Evolutionary conservation across 2,329 filamentous ascomycete species (phyloP).

Genomic region (Metarhizium robertsii): DNA sequence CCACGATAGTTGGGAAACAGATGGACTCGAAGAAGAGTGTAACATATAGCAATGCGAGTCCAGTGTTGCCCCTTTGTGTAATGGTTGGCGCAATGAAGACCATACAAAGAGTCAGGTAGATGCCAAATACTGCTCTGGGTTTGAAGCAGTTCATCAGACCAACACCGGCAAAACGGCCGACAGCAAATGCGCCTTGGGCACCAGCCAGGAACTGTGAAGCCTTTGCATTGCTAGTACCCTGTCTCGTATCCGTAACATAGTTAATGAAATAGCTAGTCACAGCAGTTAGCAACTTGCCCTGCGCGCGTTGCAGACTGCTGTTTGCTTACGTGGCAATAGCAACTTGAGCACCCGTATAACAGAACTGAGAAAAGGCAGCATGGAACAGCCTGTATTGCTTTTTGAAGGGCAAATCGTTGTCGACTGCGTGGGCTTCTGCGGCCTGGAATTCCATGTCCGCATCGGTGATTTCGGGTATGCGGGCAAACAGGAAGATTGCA

Average conservation of each 20-base stretch:
- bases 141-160: slow-evolving; percentile 56
- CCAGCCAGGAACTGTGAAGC: slow-evolving; percentile 63
- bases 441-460: slow-evolving; percentile 56
- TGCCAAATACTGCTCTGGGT: slow-evolving; percentile 59
- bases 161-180: slow-evolving; percentile 61
- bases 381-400: slow-evolving; percentile 72
- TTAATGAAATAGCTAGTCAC: slow-evolving; percentile 59
- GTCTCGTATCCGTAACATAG: slow-evolving; percentile 53
- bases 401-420: slow-evolving; percentile 50
- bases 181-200: slow-evolving; percentile 62
- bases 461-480: slow-evolving; percentile 61
- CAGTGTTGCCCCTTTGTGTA: slow-evolving; percentile 34
- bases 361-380: slow-evolving; percentile 67
- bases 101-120: slow-evolving; percentile 55
- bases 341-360: slow-evolving; percentile 66
- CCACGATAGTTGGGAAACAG: slow-evolving; percentile 74
- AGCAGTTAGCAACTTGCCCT: neutral
- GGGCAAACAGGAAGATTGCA: slow-evolving; percentile 55
- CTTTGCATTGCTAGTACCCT: slow-evolving; percentile 36
- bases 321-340: slow-evolving; percentile 39
- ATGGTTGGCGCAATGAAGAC: slow-evolving; percentile 48
- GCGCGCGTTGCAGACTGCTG: neutral
- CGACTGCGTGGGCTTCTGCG: slow-evolving; percentile 38
- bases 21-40: slow-evolving; percentile 73
- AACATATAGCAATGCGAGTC: slow-evolving; percentile 54